Percentiles rank a stretch among this genome's conserved stretches.
Evolutionary conservation across 148 eudicot genomes (phyloP).

Genomic region (Heliamphora exappendiculata): DNA sequence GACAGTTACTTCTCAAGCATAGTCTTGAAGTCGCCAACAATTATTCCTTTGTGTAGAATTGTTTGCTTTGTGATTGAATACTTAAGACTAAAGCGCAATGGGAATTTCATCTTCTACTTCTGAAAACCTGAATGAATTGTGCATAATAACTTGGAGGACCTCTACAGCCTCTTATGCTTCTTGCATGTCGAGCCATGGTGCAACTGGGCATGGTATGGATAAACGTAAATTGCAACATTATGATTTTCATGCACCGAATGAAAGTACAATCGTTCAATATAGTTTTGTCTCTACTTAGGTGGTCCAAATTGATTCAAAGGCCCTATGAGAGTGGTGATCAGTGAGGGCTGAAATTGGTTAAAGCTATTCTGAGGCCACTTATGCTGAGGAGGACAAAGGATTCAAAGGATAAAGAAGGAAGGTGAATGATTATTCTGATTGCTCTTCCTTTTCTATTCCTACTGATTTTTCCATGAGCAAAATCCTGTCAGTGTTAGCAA

Average conservation of each 20-base stretch:
- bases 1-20: not conserved
- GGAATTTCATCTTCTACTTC: not conserved
- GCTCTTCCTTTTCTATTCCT: not conserved
- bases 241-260: not conserved
- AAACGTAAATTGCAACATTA: not conserved
- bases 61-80: not conserved
- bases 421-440: slow-evolving; percentile 29
- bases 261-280: not conserved
- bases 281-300: slow-evolving; percentile 23
- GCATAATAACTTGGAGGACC: slow-evolving; percentile 69
- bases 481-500: not conserved
- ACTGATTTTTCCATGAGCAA: not conserved
- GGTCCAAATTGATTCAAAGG: slow-evolving; percentile 48
- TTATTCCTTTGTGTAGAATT: not conserved
- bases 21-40: not conserved
- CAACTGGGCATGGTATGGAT: slow-evolving; percentile 58
- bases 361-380: slow-evolving; percentile 49
- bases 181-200: slow-evolving; percentile 75
- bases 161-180: slow-evolving; percentile 58
- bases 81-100: not conserved
- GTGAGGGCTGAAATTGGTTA: slow-evolving; percentile 43
- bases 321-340: slow-evolving; percentile 59
- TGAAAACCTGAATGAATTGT: slow-evolving; percentile 9
- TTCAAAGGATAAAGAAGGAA: slow-evolving; percentile 53
- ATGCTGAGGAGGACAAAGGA: slow-evolving; percentile 73